Conservation (phyloP, 352 stramenopile genomes). For the Phytopythium montanum region DNA sequence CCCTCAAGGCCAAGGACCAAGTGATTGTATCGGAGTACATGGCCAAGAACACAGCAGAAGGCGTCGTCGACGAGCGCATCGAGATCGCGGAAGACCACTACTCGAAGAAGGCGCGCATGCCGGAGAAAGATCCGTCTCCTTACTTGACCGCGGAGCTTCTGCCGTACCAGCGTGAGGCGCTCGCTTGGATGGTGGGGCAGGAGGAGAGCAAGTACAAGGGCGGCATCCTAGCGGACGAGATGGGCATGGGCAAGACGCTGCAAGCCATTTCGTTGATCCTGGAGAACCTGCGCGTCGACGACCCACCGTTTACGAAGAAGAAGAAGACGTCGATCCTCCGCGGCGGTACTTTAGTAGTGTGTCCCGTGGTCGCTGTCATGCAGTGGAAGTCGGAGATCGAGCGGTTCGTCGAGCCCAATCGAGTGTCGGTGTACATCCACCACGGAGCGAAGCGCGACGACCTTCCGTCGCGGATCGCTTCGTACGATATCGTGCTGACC, state of each 20-base stretch:
- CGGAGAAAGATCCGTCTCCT: conserved; percentile 69
- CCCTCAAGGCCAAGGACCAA: conserved; percentile 38
- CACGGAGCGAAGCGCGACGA: conserved; percentile 90
- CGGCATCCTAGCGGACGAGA: conserved; percentile 98
- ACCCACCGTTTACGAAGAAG: not conserved
- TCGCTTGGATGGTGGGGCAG: conserved; percentile 94
- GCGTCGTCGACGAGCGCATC: conserved; percentile 63
- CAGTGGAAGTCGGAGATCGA: conserved; percentile 92
- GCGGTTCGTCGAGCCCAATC: conserved; percentile 89
- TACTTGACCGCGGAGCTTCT: conserved; percentile 89
- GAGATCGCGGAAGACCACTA: conserved; percentile 70
- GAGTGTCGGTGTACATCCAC: conserved; percentile 95
- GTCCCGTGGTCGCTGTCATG: conserved; percentile 95
- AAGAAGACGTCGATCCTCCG: conserved; percentile 21
- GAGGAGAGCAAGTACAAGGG: conserved; percentile 89
- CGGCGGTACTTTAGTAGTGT: conserved; percentile 95
- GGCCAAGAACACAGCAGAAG: conserved; percentile 40
- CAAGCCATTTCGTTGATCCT: conserved; percentile 97
- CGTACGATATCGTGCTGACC: conserved; percentile 98
- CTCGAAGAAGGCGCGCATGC: conserved; percentile 60
- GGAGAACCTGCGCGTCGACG: conserved; percentile 30
- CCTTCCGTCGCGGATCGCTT: conserved; percentile 75
- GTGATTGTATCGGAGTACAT: conserved; percentile 52
- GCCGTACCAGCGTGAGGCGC: conserved; percentile 98
- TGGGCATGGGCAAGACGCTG: conserved; percentile 98